Evolutionary conservation across 495 filamentous ascomycete genomes (phyloP).

Genomic region (Penicillium turbatum): DNA sequence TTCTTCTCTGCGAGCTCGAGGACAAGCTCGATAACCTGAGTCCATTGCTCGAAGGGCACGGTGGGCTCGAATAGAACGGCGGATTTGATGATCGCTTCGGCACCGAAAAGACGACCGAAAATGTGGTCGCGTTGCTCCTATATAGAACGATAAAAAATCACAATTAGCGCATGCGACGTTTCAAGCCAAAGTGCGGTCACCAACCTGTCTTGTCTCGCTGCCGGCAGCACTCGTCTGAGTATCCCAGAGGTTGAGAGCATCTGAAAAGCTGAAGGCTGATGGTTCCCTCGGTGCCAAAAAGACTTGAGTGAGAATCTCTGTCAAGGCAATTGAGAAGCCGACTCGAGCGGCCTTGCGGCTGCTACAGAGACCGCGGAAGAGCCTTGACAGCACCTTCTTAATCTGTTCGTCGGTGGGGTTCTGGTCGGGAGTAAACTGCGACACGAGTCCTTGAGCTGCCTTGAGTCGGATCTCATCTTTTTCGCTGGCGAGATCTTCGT

Average conservation of each 20-base stretch:
- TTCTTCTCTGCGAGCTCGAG: constrained; percentile 59
- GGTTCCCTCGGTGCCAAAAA: constrained; percentile 27
- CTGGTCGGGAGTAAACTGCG: constrained; percentile 44
- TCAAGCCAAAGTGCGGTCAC: constrained; percentile 4
- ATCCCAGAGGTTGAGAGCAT: constrained; percentile 61
- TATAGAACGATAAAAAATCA: neutral
- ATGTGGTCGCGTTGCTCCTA: constrained; percentile 82
- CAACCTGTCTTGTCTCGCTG: constrained; percentile 59
- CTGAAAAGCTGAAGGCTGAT: constrained; percentile 39
- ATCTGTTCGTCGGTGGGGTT: constrained; percentile 40
- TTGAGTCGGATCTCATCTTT: constrained; percentile 49
- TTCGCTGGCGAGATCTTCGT: constrained; percentile 52
- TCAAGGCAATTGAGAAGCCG: constrained; percentile 87
- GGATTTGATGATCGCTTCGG: constrained; percentile 78
- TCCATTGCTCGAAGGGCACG: constrained; percentile 50
- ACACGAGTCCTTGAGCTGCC: constrained; percentile 44
- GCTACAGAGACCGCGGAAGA: constrained; percentile 86
- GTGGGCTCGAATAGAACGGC: constrained; percentile 59
- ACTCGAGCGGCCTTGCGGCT: constrained; percentile 82
- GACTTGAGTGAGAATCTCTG: constrained; percentile 69
- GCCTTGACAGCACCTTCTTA: constrained; percentile 48
- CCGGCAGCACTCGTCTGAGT: constrained; percentile 61
- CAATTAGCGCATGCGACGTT: constrained; percentile 12
- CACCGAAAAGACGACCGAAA: constrained; percentile 81
- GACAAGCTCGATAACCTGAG: constrained; percentile 51